Base-by-base conservation (phyloP, 495 filamentous ascomycete species). In the Gamarada debralockiae region DNA sequence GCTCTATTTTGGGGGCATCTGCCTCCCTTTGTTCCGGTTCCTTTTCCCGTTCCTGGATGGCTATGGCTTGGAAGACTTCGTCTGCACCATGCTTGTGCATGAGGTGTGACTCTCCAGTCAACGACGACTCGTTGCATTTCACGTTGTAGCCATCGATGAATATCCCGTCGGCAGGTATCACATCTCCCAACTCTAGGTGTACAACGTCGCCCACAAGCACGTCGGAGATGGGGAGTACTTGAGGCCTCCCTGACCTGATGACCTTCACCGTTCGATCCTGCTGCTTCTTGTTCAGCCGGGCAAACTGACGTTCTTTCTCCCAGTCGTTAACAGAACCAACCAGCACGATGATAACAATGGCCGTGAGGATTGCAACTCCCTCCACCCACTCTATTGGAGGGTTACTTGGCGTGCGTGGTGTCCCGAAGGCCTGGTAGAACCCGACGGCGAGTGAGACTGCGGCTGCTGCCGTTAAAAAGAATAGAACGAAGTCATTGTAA, bases 141-240 rank as follows among this genome's bases (percentile, higher is more conserved):
- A 90, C 61, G 62, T 85, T 82, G 63, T 89, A 81, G 10, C 86
- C 83, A 6, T 73, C 73, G 53, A 92, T 86, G 49, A 86, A 80
- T 47, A 92, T 76, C 14, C 87, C 87, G 61, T 92, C 87, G 0
- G 86, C 87, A 0, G 87, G 86, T 50, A 96, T 78, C 62, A 96
- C 76, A 62, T 97, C 90, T 53, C 92, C 92, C n/a, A 89, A 84
- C 64, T 95, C 89, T 22, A 96, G 66, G 55, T 86, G 79, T 54
- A 95, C 75, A 20, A 97, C 77, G 62, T 96, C 92, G 27, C 92
- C 92, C n/a, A 87, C 91, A 4, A 91, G 73, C 29, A 97, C 67
- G 56, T 95, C 87, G 61, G 86, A 79, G 29, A 96, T 78, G 0
- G 85, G 89, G 27, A 97, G 83, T 67, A 90, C 85, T 40, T 74